Percentiles rank a stretch among this genome's conserved stretches.
phyloP scores from a whole-genome alignment of 1,284 basidiomycete species.

The Meira nashicola region DNA sequence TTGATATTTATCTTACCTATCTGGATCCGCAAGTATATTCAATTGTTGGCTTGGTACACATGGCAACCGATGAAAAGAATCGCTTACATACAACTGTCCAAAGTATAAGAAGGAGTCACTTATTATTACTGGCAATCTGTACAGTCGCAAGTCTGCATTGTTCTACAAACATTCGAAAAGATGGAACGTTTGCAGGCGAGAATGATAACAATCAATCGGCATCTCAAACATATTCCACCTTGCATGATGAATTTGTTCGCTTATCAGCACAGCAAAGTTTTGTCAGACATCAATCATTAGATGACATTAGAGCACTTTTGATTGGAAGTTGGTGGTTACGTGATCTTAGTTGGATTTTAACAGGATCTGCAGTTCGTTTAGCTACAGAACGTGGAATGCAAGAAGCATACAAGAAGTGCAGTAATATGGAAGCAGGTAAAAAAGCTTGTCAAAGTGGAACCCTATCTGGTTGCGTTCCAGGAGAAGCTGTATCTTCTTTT shows the following conservation, averaged over 20 bases:
- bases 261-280: slow-evolving; percentile 15
- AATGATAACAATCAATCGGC: not conserved
- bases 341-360: slow-evolving; percentile 21
- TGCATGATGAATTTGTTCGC: slow-evolving; percentile 16
- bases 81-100: not conserved
- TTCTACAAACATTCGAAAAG: not conserved
- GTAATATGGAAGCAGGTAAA: not conserved
- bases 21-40: not conserved
- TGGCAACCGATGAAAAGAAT: not conserved
- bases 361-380: slow-evolving; percentile 15
- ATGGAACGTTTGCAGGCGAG: not conserved
- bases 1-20: not conserved
- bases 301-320: slow-evolving; percentile 16
- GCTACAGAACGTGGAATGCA: slow-evolving; percentile 17
- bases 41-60: not conserved
- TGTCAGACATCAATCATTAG: slow-evolving; percentile 14
- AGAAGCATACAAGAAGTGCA: slow-evolving; percentile 12
- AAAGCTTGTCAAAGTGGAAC: not conserved
- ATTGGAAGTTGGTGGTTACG: slow-evolving; percentile 14
- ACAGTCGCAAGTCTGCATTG: slow-evolving; percentile 8
- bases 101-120: slow-evolving; percentile 7
- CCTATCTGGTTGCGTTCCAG: not conserved
- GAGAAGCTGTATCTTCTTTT: not conserved
- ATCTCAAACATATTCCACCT: not conserved
- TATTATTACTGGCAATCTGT: slow-evolving; percentile 6